Evolutionary conservation across 768 basidiomycete species (phyloP).

Genomic region (Pseudohyphozyma bogoriensis): DNA sequence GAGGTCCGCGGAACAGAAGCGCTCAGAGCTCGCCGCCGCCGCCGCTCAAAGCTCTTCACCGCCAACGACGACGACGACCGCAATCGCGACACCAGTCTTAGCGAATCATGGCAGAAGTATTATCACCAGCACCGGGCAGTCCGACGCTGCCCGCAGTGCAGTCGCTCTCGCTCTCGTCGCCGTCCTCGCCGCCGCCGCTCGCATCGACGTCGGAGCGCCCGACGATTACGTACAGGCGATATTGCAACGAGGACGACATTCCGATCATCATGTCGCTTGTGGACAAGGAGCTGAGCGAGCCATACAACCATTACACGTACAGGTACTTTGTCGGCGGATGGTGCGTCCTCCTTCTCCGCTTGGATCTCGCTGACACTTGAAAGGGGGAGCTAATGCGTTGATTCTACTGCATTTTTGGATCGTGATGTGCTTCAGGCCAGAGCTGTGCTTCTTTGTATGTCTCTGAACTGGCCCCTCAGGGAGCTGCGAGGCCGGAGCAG

Average conservation of each 20-base stretch:
- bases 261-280: conserved; percentile 76
- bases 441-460: conserved; percentile 48
- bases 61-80: too few relatives aligned
- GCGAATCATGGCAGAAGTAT: too few relatives aligned
- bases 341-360: conserved; percentile 45
- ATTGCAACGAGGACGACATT: conserved; percentile 32
- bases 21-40: too few relatives aligned
- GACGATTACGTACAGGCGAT: conserved; percentile 1
- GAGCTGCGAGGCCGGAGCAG: not conserved
- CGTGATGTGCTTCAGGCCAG: conserved; percentile 56
- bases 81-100: too few relatives aligned
- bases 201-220: not conserved
- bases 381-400: not conserved
- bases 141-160: not conserved
- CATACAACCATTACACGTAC: conserved; percentile 92
- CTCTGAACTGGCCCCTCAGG: not conserved
- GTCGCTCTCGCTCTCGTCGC: not conserved
- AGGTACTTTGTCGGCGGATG: conserved; percentile 94
- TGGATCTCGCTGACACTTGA: not conserved
- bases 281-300: conserved; percentile 85
- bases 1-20: too few relatives aligned
- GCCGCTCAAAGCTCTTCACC: too few relatives aligned
- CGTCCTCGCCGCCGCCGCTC: not conserved
- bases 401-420: too few relatives aligned
- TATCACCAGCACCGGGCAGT: too few relatives aligned